These are phyloP conservation scores for Botryotinia convoluta DNA, from an alignment of 2,329 filamentous ascomycete species.

Conservation along the genomic window DNA sequence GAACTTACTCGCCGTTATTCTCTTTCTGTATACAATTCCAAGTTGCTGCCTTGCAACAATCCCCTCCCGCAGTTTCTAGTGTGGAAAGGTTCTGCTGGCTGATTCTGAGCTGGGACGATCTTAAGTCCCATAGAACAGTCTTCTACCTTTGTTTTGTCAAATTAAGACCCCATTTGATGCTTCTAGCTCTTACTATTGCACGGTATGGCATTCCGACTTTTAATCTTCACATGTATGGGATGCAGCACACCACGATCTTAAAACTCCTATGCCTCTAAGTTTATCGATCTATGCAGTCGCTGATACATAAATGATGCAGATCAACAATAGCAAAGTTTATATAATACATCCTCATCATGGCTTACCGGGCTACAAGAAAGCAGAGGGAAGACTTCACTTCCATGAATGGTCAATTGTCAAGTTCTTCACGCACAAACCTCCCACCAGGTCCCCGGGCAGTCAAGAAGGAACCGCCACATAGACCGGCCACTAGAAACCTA, in stretches of 20 bases:
- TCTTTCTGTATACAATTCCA: background rate
- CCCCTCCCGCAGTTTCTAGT: background rate
- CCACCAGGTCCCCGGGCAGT: background rate
- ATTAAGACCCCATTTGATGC: background rate
- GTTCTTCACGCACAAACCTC: background rate
- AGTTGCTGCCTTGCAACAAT: background rate
- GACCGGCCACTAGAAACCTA: slow-evolving; percentile 49
- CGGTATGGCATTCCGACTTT: background rate
- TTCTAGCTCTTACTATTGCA: background rate
- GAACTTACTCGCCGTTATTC: background rate
- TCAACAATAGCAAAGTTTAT: background rate
- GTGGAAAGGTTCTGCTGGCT: background rate
- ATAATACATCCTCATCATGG: background rate
- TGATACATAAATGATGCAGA: background rate
- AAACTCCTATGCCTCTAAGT: too few relatives aligned
- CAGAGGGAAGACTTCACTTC: background rate
- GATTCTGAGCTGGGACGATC: background rate
- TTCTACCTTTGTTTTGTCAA: background rate
- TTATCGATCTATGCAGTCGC: background rate
- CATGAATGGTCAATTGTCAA: background rate
- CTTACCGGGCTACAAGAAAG: background rate
- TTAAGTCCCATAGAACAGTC: background rate
- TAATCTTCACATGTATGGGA: background rate
- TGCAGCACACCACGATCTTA: background rate
- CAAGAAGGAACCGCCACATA: slow-evolving; percentile 1